Conservation (phyloP, 495 filamentous ascomycete genomes). For the Penicillium longicatenatum region DNA sequence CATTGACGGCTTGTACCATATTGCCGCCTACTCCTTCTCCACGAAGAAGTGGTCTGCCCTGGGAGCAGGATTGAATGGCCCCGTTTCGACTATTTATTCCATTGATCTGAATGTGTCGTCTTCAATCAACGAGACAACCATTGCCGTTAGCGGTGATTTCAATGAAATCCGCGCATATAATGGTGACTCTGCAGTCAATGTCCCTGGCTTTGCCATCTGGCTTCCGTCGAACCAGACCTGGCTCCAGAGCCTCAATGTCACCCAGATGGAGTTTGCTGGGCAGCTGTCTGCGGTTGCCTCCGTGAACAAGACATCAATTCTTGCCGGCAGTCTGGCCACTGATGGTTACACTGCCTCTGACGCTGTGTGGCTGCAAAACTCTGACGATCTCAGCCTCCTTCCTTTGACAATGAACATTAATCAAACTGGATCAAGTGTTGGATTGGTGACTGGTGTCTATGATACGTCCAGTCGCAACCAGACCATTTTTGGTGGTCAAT, state of each 20-base stretch:
- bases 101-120: conserved; percentile 78
- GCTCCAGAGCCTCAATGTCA: conserved; percentile 75
- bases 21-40: conserved; percentile 73
- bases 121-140: conserved; percentile 67
- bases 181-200: conserved; percentile 58
- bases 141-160: conserved; percentile 84
- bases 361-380: conserved; percentile 62
- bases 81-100: conserved; percentile 69
- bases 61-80: conserved; percentile 84
- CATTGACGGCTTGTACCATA: conserved; percentile 62
- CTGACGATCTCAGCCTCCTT: conserved; percentile 46
- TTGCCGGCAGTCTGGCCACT: conserved; percentile 77
- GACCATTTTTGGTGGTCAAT: conserved; percentile 88
- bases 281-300: conserved; percentile 67
- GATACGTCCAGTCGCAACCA: conserved; percentile 73
- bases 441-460: conserved; percentile 75
- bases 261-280: conserved; percentile 67
- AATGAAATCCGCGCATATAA: conserved; percentile 66
- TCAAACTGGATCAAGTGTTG: conserved; percentile 53
- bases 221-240: conserved; percentile 88
- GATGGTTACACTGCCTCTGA: conserved; percentile 67
- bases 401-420: conserved; percentile 68
- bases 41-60: conserved; percentile 74
- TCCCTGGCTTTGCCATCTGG: conserved; percentile 85
- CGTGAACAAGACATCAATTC: conserved; percentile 63